Evolutionary conservation across 2,329 filamentous ascomycete genomes (phyloP).

Genomic region (Alternaria brassicae): DNA sequence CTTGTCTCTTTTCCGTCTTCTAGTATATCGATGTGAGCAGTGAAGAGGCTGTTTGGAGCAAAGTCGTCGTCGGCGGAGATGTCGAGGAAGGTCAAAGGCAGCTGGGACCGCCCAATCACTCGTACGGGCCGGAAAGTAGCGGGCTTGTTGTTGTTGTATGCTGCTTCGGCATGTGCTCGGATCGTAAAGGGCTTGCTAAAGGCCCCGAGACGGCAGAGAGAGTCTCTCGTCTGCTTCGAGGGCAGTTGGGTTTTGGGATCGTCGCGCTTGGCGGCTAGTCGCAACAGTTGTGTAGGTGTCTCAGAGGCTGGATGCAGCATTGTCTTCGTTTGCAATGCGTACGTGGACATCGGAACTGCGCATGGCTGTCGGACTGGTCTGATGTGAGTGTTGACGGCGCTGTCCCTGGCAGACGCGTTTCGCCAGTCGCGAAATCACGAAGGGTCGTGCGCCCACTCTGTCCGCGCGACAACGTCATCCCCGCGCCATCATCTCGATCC

Average conservation of each 20-base stretch:
- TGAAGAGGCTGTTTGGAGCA: slow-evolving; percentile 43
- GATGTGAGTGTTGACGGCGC: slow-evolving; percentile 14
- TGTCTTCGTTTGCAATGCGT: slow-evolving; percentile 41
- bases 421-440: slow-evolving; percentile 25
- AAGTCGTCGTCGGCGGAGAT: slow-evolving; percentile 31
- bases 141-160: slow-evolving; percentile 34
- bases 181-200: slow-evolving; percentile 42
- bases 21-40: slow-evolving; percentile 42
- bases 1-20: slow-evolving; percentile 29
- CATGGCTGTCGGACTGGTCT: slow-evolving; percentile 33
- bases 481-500: slow-evolving; percentile 4
- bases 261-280: slow-evolving; percentile 35
- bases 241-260: slow-evolving; percentile 35
- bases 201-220: slow-evolving; percentile 36
- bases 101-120: slow-evolving; percentile 45
- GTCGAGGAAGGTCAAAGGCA: slow-evolving; percentile 51
- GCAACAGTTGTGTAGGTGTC: slow-evolving; percentile 27
- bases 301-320: slow-evolving; percentile 37
- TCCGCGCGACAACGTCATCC: slow-evolving; percentile 21
- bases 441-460: slow-evolving; percentile 21
- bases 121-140: slow-evolving; percentile 44
- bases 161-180: slow-evolving; percentile 40
- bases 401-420: slow-evolving; percentile 28
- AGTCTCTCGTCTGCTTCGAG: slow-evolving; percentile 44
- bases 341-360: slow-evolving; percentile 34